phyloP scores from a whole-genome alignment of 176 grass and related monocot genomes.

The Tuctoria greenei region DNA sequence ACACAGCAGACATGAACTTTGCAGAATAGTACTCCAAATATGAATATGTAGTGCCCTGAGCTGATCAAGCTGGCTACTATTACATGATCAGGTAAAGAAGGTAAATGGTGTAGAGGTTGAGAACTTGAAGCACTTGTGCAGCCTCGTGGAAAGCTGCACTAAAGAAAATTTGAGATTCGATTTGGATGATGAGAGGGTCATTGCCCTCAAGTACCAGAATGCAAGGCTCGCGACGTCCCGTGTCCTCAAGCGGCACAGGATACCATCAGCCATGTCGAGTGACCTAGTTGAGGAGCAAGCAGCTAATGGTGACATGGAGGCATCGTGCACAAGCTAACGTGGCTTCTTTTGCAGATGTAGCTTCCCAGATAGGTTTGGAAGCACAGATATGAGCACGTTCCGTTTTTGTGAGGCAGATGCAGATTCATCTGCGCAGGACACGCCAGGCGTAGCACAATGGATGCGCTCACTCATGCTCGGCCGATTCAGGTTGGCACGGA shows the following conservation, averaged over 20 bases:
- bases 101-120: constrained; percentile 80
- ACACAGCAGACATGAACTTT: background rate
- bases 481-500: constrained; percentile 21
- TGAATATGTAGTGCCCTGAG: background rate
- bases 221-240: constrained; percentile 72
- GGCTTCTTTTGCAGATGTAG: constrained; percentile 7
- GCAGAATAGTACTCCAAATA: background rate
- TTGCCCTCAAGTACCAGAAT: constrained; percentile 68
- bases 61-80: constrained; percentile 30
- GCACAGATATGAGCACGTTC: constrained; percentile 6
- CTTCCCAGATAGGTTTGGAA: constrained; percentile 1
- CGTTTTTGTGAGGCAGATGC: constrained; percentile 5
- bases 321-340: constrained; percentile 41
- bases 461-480: background rate
- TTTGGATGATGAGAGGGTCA: constrained; percentile 88
- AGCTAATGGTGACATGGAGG: constrained; percentile 36
- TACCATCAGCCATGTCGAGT: constrained; percentile 67
- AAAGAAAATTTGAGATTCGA: constrained; percentile 87
- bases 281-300: constrained; percentile 69
- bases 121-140: constrained; percentile 85
- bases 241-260: constrained; percentile 84
- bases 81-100: constrained; percentile 65
- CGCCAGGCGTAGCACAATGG: background rate
- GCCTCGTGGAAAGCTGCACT: constrained; percentile 61
- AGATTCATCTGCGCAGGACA: background rate